Conservation (phyloP, 164 flowering plant species). For the Kalanchoe fedtschenkoi region DNA sequence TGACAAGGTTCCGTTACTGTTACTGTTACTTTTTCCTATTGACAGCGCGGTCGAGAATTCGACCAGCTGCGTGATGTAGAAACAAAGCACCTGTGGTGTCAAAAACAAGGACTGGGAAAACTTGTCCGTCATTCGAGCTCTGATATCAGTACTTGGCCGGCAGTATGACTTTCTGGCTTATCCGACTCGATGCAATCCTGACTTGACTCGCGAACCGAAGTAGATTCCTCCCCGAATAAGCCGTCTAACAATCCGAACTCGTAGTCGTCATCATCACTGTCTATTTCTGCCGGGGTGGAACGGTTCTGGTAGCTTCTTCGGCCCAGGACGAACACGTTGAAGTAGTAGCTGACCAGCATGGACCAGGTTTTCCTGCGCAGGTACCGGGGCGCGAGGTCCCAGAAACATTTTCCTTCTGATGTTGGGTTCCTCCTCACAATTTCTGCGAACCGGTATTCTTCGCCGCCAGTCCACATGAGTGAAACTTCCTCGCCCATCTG, state of each 20-base stretch:
- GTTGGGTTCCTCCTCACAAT: constrained; percentile 13
- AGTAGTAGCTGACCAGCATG: constrained; percentile 29
- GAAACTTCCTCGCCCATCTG: constrained; percentile 39
- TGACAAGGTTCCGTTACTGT: too few species aligned
- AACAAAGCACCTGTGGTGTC: too few species aligned
- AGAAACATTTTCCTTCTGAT: constrained; percentile 11
- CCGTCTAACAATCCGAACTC: constrained; percentile 23
- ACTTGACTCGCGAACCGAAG: constrained; percentile 12
- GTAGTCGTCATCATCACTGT: constrained; percentile 36
- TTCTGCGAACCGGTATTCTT: constrained; percentile 27
- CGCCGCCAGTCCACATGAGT: constrained; percentile 26
- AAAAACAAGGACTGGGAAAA: too few species aligned
- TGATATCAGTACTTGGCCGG: too few species aligned
- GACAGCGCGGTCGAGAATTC: too few species aligned
- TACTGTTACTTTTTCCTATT: too few species aligned
- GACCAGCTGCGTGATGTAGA: too few species aligned
- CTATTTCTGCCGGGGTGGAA: constrained; percentile 20
- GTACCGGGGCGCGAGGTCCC: constrained; percentile 11
- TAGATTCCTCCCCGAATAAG: constrained; percentile 18
- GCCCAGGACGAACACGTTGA: constrained; percentile 25
- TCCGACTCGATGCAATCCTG: too few species aligned
- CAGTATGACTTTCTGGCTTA: too few species aligned
- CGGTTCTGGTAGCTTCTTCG: constrained; percentile 36
- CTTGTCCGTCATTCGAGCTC: too few species aligned
- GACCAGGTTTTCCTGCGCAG: constrained; percentile 20